phyloP scores from a whole-genome alignment of 495 filamentous ascomycete species.

The Hyaloscypha bicolor region DNA sequence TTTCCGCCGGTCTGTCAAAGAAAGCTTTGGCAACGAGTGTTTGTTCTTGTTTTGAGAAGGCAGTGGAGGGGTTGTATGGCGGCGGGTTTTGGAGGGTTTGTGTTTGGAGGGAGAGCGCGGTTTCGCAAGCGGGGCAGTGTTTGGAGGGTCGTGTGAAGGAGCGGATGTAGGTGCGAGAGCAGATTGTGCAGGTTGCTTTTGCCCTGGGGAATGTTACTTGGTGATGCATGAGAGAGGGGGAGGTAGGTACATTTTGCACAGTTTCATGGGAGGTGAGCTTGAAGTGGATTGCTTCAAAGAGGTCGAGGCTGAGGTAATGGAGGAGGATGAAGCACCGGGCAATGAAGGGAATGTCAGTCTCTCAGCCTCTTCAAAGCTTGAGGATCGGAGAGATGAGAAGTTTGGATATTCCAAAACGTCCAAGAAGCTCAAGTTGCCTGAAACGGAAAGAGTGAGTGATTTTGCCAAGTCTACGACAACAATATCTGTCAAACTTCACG shows the following conservation, averaged over 20 bases:
- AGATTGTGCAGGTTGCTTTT: not conserved
- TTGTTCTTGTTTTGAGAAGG: not conserved
- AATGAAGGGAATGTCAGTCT: not conserved
- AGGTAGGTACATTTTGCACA: not conserved
- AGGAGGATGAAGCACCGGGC: not conserved
- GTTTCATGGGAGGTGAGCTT: conserved; percentile 2
- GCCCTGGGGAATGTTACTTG: not conserved
- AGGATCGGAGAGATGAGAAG: not conserved
- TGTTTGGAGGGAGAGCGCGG: not conserved
- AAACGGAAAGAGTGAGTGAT: not conserved
- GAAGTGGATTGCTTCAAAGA: not conserved
- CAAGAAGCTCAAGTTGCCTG: not conserved
- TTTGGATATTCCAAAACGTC: not conserved
- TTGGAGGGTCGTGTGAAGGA: not conserved
- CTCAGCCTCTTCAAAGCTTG: not conserved
- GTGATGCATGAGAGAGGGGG: not conserved
- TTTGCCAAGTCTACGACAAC: not conserved
- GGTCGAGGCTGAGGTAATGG: not conserved
- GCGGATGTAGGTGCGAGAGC: not conserved
- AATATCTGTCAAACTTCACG: not conserved
- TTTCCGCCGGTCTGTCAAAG: not conserved
- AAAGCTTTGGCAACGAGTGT: not conserved
- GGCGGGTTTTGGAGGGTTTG: not conserved
- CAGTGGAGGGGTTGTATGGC: not conserved
- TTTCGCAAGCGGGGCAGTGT: not conserved